These are phyloP conservation scores for Didymella keratinophila DNA, from an alignment of 2,329 filamentous ascomycete species.

Conservation along the genomic window DNA sequence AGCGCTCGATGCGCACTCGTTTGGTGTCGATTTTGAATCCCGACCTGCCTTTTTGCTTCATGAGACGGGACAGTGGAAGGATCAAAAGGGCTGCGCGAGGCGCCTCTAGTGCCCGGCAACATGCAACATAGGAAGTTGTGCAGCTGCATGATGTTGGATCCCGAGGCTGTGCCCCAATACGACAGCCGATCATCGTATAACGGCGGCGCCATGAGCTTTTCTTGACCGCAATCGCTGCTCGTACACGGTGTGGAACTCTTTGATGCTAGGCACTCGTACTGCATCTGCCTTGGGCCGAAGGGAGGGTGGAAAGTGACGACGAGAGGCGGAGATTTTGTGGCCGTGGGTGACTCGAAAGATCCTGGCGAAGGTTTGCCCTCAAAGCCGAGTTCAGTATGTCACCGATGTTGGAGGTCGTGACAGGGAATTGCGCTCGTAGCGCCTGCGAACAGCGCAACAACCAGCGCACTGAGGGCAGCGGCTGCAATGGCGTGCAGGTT, in stretches of 20 bases:
- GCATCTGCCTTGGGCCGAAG: conserved; percentile 1
- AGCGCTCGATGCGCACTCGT: conserved; percentile 8
- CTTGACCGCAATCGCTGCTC: conserved; percentile 16
- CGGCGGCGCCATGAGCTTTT: conserved; percentile 32
- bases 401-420: not conserved
- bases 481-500: conserved; percentile 5
- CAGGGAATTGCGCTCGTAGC: conserved; percentile 9
- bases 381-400: not conserved
- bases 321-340: conserved; percentile 32
- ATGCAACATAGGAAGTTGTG: conserved; percentile 24
- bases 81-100: conserved; percentile 36
- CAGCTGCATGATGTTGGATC: conserved; percentile 30
- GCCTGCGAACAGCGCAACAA: not conserved
- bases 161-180: conserved; percentile 32
- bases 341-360: conserved; percentile 8
- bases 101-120: conserved; percentile 41
- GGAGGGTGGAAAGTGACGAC: conserved; percentile 10
- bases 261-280: conserved; percentile 11
- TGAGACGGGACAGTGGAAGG: conserved; percentile 27
- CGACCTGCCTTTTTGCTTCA: conserved; percentile 30
- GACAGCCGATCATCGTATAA: conserved; percentile 33
- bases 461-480: not conserved
- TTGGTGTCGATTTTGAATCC: conserved; percentile 32
- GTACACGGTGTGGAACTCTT: conserved; percentile 27
- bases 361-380: not conserved